Base-by-base conservation (phyloP, 108 stramenopile genomes). In the Skeletonema marinoi region DNA sequence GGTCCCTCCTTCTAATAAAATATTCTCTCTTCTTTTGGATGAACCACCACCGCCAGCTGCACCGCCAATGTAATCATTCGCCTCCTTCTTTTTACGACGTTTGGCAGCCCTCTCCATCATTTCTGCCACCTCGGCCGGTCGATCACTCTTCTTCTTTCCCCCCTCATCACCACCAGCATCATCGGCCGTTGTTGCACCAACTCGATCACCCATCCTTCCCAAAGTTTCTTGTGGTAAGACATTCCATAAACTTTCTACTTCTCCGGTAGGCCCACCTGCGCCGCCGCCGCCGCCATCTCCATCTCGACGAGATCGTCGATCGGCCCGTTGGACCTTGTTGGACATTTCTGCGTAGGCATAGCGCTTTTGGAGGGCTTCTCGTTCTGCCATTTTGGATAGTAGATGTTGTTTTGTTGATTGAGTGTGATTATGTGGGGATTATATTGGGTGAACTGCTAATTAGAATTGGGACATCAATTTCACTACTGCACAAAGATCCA, bases 331-430 rank as follows among this genome's bases (percentile, higher is more conserved):
- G 79, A 98, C 98, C 86, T 97, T 96, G 90, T 97, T 98, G 73
- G 96, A 94, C 92, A 98, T 98, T 82, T 94, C 96, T 77, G 87
- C 82, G 90, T 98, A 98, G 75, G 95, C 92, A 81, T 96, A 98
- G 60, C 81, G 90, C 83, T 89, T 89, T 82, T 95, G 89, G 56
- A 92, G 86, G 59, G 86, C 90, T 61, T 95, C 91, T 38, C 90
- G 89, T 59, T 98, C 97, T 44, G 96, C 92, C 97, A 98, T 93
- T 32, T 66, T 83, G 69, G 42, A 38, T 19, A n/a, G 31, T 36
- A n/a, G n/a, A n/a, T n/a, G 16, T 46, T 46, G 3, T n/a, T n/a
- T 11, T 0, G 11, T 10, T 41, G 25, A 25, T 25, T 25, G 25
- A 25, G 10, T 11, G 39, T 41, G 10, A 41, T 11, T 11, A 41